Evolutionary conservation across 352 stramenopile genomes (phyloP).

Genomic region (Elongisporangium senticosum): DNA sequence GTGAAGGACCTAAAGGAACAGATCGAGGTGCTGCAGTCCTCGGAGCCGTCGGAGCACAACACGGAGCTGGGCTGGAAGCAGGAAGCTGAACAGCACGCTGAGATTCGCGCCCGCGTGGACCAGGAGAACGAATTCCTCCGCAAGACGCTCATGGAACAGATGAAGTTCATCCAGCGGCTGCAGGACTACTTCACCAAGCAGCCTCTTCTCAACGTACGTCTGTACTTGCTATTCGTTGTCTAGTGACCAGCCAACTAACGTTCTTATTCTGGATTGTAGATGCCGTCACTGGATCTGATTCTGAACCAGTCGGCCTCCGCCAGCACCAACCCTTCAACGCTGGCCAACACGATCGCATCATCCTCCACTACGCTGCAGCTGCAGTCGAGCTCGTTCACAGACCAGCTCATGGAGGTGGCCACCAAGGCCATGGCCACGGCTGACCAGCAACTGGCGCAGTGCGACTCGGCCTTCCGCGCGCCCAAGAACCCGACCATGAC

Average conservation of each 20-base stretch:
- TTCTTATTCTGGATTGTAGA: conserved; percentile 18
- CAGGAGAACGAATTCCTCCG: conserved; percentile 88
- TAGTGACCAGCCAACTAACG: conserved; percentile 4
- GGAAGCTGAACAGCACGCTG: conserved; percentile 83
- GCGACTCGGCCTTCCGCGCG: conserved; percentile 70
- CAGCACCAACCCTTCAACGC: conserved; percentile 43
- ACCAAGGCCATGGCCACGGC: conserved; percentile 50
- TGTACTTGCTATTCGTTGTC: background rate
- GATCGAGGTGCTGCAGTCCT: conserved; percentile 86
- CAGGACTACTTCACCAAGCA: conserved; percentile 90
- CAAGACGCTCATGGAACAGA: conserved; percentile 88
- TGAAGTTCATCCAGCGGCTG: conserved; percentile 89
- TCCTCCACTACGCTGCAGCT: conserved; percentile 60
- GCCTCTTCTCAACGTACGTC: conserved; percentile 72
- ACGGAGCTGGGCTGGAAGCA: conserved; percentile 87
- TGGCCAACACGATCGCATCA: conserved; percentile 65
- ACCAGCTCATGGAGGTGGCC: conserved; percentile 62
- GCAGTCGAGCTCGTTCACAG: conserved; percentile 73
- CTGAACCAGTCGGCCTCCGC: conserved; percentile 70
- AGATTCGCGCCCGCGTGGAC: conserved; percentile 83
- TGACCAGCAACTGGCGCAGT: conserved; percentile 65
- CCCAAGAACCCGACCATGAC: conserved; percentile 86
- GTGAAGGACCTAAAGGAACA: conserved; percentile 89
- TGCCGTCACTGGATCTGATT: conserved; percentile 82
- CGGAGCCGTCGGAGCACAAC: conserved; percentile 85